Base-by-base conservation (phyloP, 345 rosid genomes). In the Moringa oleifera region DNA sequence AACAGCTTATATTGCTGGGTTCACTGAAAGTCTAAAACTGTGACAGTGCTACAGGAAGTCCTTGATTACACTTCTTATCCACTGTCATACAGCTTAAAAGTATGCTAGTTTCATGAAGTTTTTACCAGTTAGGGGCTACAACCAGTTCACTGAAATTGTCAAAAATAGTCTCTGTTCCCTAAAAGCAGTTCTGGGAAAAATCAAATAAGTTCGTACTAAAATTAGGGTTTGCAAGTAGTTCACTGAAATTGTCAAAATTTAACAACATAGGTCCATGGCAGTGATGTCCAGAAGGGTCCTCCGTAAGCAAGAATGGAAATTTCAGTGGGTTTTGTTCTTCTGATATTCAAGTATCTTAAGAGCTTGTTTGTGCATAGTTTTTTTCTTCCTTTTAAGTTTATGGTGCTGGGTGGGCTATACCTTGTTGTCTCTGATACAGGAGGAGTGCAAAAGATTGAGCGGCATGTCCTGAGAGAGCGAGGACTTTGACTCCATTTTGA, bases 381-480 rank as follows among this genome's bases (percentile, higher is more conserved):
- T 25, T 67, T 37, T 20, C 1, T 18, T 41, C 5, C 3, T 51
- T 53, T 22, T 10, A 24, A 59, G 51, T 46, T 56, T 62, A 50
- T 51, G 51, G 68, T 64, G 45, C 52, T 28, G 69, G 47, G 59
- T 73, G 65, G n/a, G 68, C 59, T 66, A 77, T 95, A 95, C 99
- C 99, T 95, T 91, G 89, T 81, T 91, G 59, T 95, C 91, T 68
- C 82, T 78, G 80, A 83, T 79, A 84, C 97, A 89, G 63, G 89
- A 73, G 46, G 84, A 64, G 73, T 85, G 91, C 87, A 91, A 82
- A 69, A 85, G 78, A 70, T 65, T 79, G 18, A 91, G 91, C 84
- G 71, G 77, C 72, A 75, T 25, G 73, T 84, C 81, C 66, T 53
- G 73, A 22, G 77, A 62, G 56, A 58, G 55, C 20, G 77, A 64